Evolutionary conservation across 805 yeast species (phyloP).

Genomic region (Metschnikowia baotianmanensis): DNA sequence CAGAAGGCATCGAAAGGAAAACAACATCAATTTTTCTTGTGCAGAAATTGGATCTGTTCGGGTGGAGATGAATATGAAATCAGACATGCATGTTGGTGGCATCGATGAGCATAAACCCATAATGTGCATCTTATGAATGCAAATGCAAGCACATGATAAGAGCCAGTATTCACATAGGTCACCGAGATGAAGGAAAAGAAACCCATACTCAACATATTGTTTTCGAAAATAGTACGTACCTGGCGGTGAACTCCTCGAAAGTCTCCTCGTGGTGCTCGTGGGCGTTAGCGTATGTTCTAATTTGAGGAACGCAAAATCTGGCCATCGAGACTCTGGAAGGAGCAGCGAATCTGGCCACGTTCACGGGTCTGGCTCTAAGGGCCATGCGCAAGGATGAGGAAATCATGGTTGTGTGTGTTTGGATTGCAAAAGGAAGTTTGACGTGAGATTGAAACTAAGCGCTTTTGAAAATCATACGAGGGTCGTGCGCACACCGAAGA

Average conservation of each 20-base stretch:
- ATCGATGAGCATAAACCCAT: no score
- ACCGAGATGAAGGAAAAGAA: not conserved
- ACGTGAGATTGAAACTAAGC: not conserved
- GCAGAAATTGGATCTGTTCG: no score
- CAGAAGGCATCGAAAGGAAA: no score
- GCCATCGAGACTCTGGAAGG: conserved; percentile 15
- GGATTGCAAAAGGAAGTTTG: not conserved
- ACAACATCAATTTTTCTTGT: no score
- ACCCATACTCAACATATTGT: not conserved
- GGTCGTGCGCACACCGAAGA: conserved; percentile 16
- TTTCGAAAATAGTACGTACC: conserved; percentile 41
- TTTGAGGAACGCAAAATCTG: conserved; percentile 26
- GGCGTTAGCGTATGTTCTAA: conserved; percentile 77
- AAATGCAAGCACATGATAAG: no score
- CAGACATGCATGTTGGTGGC: no score
- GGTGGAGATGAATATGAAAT: no score
- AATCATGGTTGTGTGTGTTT: conserved; percentile 27
- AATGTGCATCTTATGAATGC: no score
- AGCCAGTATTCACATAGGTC: not conserved
- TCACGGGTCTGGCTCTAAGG: conserved; percentile 35
- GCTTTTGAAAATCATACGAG: conserved; percentile 14
- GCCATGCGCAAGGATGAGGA: conserved; percentile 43
- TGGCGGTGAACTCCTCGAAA: conserved; percentile 87
- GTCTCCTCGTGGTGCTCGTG: conserved; percentile 91
- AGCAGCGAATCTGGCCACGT: conserved; percentile 30